Percentiles rank a stretch among this genome's conserved stretches.
Conservation (phyloP, 805 yeast species). For the Metschnikowia picachoensis region DNA sequence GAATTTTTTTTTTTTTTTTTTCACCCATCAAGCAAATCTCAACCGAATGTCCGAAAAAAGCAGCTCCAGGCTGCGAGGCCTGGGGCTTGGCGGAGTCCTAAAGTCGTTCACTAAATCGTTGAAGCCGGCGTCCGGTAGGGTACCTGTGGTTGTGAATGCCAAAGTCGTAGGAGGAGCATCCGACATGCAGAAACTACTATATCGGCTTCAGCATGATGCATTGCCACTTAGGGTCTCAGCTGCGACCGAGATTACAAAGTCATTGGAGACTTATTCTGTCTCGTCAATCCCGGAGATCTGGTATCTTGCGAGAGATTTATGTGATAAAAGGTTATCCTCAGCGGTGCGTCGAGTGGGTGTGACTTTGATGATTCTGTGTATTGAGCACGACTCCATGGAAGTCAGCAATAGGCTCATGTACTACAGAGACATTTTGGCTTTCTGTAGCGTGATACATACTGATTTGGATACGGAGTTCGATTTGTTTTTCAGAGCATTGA, state of each 20-base stretch:
- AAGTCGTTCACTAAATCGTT: conserved; percentile 38
- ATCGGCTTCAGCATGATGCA: conserved; percentile 36
- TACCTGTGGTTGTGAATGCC: conserved; percentile 34
- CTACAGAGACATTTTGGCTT: conserved; percentile 53
- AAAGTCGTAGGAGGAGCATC: conserved; percentile 44
- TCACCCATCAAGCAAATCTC: background rate
- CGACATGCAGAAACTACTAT: conserved; percentile 35
- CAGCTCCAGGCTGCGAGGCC: conserved; percentile 10
- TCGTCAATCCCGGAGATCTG: conserved; percentile 70
- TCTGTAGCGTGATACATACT: conserved; percentile 33
- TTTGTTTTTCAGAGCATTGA: conserved; percentile 45
- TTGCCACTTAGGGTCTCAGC: conserved; percentile 43
- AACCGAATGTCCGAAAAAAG: conserved; percentile 4
- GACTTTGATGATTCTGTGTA: conserved; percentile 52
- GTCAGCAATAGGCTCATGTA: conserved; percentile 50
- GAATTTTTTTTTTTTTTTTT: background rate
- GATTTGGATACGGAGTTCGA: conserved; percentile 48
- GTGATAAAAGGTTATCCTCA: conserved; percentile 32
- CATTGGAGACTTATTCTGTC: conserved; percentile 49
- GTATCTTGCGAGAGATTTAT: conserved; percentile 59
- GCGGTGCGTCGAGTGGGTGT: conserved; percentile 44
- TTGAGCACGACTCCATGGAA: conserved; percentile 46
- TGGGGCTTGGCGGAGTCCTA: conserved; percentile 40
- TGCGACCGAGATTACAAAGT: conserved; percentile 46
- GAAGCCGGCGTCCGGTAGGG: conserved; percentile 22